These are phyloP conservation scores for Xylaria flabelliformis DNA, from an alignment of 495 filamentous ascomycete genomes.

Conservation along the genomic window DNA sequence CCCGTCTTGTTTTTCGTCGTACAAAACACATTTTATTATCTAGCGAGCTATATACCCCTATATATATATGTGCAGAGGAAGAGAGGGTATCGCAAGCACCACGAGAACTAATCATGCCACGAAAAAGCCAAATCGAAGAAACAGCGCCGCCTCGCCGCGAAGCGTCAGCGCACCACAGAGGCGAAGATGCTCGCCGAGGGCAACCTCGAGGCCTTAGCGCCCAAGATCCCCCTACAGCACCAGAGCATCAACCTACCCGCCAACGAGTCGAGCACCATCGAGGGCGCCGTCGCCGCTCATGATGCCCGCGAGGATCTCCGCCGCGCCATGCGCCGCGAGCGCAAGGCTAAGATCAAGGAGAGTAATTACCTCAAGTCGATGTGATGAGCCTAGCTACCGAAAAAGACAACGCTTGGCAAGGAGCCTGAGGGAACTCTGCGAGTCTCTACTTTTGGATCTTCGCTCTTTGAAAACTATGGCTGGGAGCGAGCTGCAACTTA, in stretches of 20 bases:
- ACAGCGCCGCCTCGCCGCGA: constrained; percentile 70
- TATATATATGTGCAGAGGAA: not conserved
- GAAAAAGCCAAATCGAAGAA: constrained; percentile 79
- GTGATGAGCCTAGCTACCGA: constrained; percentile 45
- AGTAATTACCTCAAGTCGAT: constrained; percentile 89
- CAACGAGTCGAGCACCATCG: constrained; percentile 62
- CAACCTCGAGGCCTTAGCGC: constrained; percentile 66
- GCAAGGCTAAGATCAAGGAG: constrained; percentile 86
- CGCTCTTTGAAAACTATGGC: not conserved
- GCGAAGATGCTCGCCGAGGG: constrained; percentile 68
- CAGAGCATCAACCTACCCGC: constrained; percentile 83
- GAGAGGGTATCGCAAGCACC: not conserved
- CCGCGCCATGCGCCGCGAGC: constrained; percentile 71
- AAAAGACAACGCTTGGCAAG: not conserved
- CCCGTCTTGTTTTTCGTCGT: not conserved
- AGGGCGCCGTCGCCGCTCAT: constrained; percentile 63
- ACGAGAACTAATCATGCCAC: constrained; percentile 2
- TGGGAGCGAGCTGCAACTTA: not conserved
- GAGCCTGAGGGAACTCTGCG: not conserved
- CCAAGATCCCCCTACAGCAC: constrained; percentile 80
- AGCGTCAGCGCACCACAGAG: constrained; percentile 66
- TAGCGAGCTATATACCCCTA: not conserved
- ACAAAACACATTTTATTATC: not conserved
- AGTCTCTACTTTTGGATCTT: not conserved
- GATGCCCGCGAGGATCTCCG: constrained; percentile 68